These are phyloP conservation scores for Candida railenensis DNA, from an alignment of 805 yeast genomes.

Conservation along the genomic window DNA sequence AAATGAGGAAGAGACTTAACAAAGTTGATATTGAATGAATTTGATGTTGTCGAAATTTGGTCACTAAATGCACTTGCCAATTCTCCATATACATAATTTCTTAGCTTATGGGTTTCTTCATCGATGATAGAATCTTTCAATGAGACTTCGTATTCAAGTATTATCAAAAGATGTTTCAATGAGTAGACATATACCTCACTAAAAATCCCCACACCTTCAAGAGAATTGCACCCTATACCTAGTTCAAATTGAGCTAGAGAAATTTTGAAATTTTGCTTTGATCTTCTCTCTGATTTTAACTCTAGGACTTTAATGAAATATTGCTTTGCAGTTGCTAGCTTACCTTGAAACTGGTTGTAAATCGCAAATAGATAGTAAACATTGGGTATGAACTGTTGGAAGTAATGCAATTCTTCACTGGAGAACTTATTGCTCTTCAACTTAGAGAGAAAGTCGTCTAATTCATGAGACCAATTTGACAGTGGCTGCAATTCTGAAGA, in stretches of 20 bases:
- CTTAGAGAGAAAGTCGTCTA: constrained; percentile 32
- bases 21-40: neutral
- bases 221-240: constrained; percentile 24
- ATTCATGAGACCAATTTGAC: constrained; percentile 7
- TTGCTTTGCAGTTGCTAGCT: constrained; percentile 35
- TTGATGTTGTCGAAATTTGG: neutral
- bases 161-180: constrained; percentile 24
- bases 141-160: constrained; percentile 22
- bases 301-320: constrained; percentile 36
- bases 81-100: neutral
- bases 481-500: constrained; percentile 14
- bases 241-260: constrained; percentile 15
- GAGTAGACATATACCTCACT: constrained; percentile 30
- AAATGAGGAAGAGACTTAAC: neutral
- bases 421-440: constrained; percentile 37
- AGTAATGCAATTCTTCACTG: constrained; percentile 37
- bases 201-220: constrained; percentile 15
- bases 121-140: neutral
- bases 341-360: constrained; percentile 36
- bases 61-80: neutral
- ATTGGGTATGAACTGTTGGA: constrained; percentile 34
- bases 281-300: constrained; percentile 8
- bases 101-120: neutral
- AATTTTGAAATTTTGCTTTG: constrained; percentile 2
- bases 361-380: constrained; percentile 38